A percentile compares a stretch with the other conserved stretches of the same genome.
Evolutionary conservation across 345 rosid genomes (phyloP).

Genomic region (Capsella bursapastoris): DNA sequence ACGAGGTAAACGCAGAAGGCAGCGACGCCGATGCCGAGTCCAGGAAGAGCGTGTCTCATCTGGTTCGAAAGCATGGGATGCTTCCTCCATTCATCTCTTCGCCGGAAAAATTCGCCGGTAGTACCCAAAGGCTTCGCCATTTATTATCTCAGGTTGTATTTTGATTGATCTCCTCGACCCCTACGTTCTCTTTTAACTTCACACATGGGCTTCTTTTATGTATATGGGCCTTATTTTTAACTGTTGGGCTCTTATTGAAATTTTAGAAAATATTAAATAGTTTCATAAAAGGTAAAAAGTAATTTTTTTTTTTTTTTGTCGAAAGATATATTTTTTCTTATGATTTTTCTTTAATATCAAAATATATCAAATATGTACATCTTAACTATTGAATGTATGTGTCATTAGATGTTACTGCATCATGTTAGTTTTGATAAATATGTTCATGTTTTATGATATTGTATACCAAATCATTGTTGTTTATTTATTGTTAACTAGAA

Average conservation of each 20-base stretch:
- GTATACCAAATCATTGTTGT: not conserved
- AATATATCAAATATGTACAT: too few relatives aligned
- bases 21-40: constrained; percentile 84
- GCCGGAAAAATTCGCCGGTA: constrained; percentile 93
- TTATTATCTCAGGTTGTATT: constrained; percentile 7
- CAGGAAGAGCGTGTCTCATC: constrained; percentile 85
- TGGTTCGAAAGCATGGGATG: constrained; percentile 88
- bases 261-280: not conserved
- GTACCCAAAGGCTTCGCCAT: constrained; percentile 75
- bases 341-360: too few relatives aligned
- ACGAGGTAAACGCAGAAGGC: constrained; percentile 89
- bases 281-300: too few relatives aligned
- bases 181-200: not conserved
- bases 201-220: not conserved
- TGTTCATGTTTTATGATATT: too few relatives aligned
- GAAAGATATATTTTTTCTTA: too few relatives aligned
- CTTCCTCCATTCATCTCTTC: constrained; percentile 93
- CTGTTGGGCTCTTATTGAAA: constrained; percentile 10
- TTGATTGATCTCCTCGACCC: constrained; percentile 15
- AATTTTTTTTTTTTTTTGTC: too few relatives aligned
- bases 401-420: too few relatives aligned
- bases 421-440: too few relatives aligned
- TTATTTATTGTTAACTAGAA: not conserved
- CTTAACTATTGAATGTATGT: too few relatives aligned
- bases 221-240: not conserved